A percentile compares a stretch with the other conserved stretches of the same genome.
Conservation (phyloP, 345 rosid species). For the Brassica rapa region DNA sequence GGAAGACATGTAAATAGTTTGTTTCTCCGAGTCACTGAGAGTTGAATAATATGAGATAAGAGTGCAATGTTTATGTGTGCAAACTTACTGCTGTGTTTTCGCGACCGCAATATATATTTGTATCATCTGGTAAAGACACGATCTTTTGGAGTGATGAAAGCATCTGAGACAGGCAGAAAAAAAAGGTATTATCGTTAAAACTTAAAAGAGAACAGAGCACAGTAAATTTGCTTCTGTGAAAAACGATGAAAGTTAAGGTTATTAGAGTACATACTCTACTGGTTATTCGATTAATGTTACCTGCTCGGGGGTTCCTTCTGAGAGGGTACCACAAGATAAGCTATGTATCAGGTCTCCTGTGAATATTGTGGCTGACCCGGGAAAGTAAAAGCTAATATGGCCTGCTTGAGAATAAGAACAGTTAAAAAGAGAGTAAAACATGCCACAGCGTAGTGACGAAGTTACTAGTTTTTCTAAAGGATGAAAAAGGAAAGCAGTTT, state of each 20-base stretch:
- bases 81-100: slow-evolving; percentile 88
- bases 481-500: background rate
- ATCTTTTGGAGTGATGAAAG: slow-evolving; percentile 76
- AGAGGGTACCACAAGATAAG: slow-evolving; percentile 94
- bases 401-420: slow-evolving; percentile 52
- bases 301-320: slow-evolving; percentile 92
- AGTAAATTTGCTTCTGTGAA: slow-evolving; percentile 2
- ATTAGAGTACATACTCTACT: background rate
- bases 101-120: slow-evolving; percentile 81
- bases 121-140: slow-evolving; percentile 78
- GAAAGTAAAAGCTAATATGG: slow-evolving; percentile 94
- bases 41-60: slow-evolving; percentile 8
- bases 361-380: slow-evolving; percentile 81
- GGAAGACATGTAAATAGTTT: slow-evolving; percentile 17
- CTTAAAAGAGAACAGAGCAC: slow-evolving; percentile 21
- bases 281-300: slow-evolving; percentile 40
- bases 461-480: background rate
- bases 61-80: background rate
- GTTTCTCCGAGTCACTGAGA: background rate
- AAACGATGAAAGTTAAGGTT: background rate
- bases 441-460: background rate
- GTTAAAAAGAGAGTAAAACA: slow-evolving; percentile 9
- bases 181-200: background rate
- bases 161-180: slow-evolving; percentile 59
- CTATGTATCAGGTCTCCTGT: slow-evolving; percentile 93